These are phyloP conservation scores for Cladosporium sp. DNA, from an alignment of 2,329 filamentous ascomycete genomes.

Conservation along the genomic window DNA sequence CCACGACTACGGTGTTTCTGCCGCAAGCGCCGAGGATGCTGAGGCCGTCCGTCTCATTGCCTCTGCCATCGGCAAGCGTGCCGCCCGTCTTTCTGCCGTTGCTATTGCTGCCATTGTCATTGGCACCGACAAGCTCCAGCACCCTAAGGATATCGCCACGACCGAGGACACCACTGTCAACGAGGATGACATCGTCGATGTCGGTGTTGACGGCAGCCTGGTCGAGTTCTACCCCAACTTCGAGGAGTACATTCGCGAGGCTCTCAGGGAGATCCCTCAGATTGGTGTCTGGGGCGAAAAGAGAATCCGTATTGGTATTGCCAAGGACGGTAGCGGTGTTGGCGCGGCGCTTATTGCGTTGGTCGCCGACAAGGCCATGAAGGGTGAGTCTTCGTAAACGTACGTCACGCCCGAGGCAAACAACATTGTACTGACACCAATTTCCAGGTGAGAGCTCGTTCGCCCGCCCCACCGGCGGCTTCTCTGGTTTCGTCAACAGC, in stretches of 20 bases:
- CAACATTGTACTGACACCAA: not conserved
- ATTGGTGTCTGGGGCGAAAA: conserved; percentile 79
- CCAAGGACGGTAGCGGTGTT: conserved; percentile 95
- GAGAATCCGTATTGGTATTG: conserved; percentile 89
- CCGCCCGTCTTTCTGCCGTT: conserved; percentile 83
- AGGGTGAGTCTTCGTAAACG: conserved; percentile 25
- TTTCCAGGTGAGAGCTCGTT: conserved; percentile 6
- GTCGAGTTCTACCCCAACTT: conserved; percentile 97
- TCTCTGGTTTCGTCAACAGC: conserved; percentile 19
- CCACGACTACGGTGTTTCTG: conserved; percentile 72
- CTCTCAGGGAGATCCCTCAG: conserved; percentile 71
- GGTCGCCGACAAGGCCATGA: conserved; percentile 67
- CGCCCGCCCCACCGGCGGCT: conserved; percentile 7
- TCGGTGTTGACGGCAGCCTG: conserved; percentile 91
- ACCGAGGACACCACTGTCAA: conserved; percentile 37
- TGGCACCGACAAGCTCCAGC: conserved; percentile 70
- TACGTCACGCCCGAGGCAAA: not conserved
- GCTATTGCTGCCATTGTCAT: conserved; percentile 84
- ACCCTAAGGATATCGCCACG: conserved; percentile 38
- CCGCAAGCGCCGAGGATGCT: conserved; percentile 79
- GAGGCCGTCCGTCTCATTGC: conserved; percentile 83
- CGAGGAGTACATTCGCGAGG: conserved; percentile 82
- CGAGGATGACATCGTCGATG: conserved; percentile 74
- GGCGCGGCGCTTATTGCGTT: conserved; percentile 93
- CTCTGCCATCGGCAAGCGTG: conserved; percentile 81